phyloP scores from a whole-genome alignment of 768 basidiomycete species.

The Phaeolepiota aurea region DNA sequence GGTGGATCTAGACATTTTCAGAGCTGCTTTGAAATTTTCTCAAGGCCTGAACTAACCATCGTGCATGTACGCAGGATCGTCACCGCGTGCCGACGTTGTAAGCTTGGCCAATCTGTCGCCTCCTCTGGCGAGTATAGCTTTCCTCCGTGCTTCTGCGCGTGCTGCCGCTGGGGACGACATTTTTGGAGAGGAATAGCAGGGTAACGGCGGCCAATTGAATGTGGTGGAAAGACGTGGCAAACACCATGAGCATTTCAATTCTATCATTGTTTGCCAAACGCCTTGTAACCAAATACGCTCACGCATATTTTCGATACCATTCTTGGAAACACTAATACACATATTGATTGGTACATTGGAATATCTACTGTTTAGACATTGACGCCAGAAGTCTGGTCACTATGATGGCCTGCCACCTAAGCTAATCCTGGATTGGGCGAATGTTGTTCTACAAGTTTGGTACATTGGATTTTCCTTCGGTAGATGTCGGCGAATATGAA shows the following conservation, averaged over 20 bases:
- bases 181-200: constrained; percentile 1
- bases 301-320: background rate
- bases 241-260: background rate
- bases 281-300: constrained; percentile 15
- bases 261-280: constrained; percentile 9
- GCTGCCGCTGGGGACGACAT: constrained; percentile 55
- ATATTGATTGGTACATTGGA: background rate
- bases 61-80: constrained; percentile 50
- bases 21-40: too few relatives aligned
- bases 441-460: background rate
- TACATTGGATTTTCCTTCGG: background rate
- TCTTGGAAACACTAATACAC: background rate
- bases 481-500: background rate
- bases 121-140: constrained; percentile 67
- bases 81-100: constrained; percentile 64
- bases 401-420: background rate
- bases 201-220: constrained; percentile 5
- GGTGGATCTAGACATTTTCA: constrained; percentile 2
- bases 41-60: constrained; percentile 35
- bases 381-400: background rate
- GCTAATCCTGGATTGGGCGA: background rate
- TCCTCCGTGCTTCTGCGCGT: constrained; percentile 70
- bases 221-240: constrained; percentile 16
- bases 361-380: background rate
- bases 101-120: constrained; percentile 72